Evolutionary conservation across 257 asterid genomes (phyloP).

Genomic region (Linderniella brevidens): DNA sequence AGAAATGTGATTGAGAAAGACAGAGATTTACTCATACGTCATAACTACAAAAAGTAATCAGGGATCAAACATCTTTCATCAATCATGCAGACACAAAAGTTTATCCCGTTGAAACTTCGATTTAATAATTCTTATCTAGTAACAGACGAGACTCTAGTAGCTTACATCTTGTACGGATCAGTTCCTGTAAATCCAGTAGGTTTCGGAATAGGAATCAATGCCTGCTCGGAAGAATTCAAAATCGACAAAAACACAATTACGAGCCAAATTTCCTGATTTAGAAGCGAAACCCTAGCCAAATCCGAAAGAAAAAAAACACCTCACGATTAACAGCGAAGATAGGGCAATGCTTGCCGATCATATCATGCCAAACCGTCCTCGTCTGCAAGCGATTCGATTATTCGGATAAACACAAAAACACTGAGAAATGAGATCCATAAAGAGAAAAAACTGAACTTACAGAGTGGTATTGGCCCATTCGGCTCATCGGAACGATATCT

Average conservation of each 20-base stretch:
- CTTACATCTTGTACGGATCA: conserved; percentile 90
- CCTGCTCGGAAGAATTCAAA: conserved; percentile 21
- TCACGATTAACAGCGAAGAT: conserved; percentile 81
- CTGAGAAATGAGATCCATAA: not conserved
- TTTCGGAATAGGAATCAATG: conserved; percentile 68
- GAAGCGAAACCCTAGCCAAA: not conserved
- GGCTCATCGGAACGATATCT: conserved; percentile 82
- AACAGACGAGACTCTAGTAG: too few relatives aligned
- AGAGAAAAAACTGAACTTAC: conserved; percentile 20
- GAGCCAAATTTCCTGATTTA: not conserved
- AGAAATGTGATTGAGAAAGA: too few relatives aligned
- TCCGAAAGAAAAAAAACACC: conserved; percentile 28
- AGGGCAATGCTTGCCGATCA: conserved; percentile 93
- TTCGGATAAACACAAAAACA: not conserved
- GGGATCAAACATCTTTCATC: too few relatives aligned
- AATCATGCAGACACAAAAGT: too few relatives aligned
- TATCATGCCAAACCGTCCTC: conserved; percentile 90
- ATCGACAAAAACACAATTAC: conserved; percentile 4
- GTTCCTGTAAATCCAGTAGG: conserved; percentile 93
- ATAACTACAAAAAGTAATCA: too few relatives aligned
- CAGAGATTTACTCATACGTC: too few relatives aligned
- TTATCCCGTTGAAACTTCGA: too few relatives aligned
- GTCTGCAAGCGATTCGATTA: conserved; percentile 24
- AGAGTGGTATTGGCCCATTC: conserved; percentile 88
- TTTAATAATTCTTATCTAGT: too few relatives aligned